Conservation (phyloP, 176 grass and related monocot genomes). For the Oryza meridionalis region DNA sequence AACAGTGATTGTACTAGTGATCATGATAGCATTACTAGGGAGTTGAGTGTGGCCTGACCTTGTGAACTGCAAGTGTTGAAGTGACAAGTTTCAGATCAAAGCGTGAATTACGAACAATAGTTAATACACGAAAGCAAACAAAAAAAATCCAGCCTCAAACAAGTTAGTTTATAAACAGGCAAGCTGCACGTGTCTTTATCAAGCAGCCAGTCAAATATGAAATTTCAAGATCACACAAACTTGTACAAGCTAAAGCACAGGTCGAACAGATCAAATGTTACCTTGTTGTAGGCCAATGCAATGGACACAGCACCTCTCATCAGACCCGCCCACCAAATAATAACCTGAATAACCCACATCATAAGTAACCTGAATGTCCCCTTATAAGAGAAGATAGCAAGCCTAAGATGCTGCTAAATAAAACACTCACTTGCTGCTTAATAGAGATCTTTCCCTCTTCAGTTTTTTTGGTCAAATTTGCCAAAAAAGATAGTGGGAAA, state of each 20-base stretch:
- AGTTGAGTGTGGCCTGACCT: constrained; percentile 80
- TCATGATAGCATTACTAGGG: constrained; percentile 88
- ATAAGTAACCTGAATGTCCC: constrained; percentile 23
- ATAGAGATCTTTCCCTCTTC: constrained; percentile 62
- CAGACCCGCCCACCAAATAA: constrained; percentile 95
- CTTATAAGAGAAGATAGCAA: constrained; percentile 28
- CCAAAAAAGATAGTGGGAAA: constrained; percentile 72
- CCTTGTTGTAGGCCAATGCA: constrained; percentile 92
- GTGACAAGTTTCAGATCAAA: constrained; percentile 19
- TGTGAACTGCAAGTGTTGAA: constrained; percentile 67
- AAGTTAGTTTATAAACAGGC: constrained; percentile 20
- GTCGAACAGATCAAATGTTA: constrained; percentile 38
- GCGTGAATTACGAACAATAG: neutral
- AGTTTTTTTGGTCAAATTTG: constrained; percentile 79
- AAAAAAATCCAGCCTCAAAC: neutral
- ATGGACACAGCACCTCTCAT: constrained; percentile 96
- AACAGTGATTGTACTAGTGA: constrained; percentile 85
- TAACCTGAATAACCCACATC: constrained; percentile 57
- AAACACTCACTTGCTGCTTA: constrained; percentile 78
- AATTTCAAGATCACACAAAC: neutral
- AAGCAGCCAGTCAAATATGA: neutral
- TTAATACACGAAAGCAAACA: neutral
- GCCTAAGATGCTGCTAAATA: constrained; percentile 23
- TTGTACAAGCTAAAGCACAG: neutral
- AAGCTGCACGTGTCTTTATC: neutral